Base-by-base conservation (phyloP, 148 eudicot species). In the Chenopodium berlandieri region DNA sequence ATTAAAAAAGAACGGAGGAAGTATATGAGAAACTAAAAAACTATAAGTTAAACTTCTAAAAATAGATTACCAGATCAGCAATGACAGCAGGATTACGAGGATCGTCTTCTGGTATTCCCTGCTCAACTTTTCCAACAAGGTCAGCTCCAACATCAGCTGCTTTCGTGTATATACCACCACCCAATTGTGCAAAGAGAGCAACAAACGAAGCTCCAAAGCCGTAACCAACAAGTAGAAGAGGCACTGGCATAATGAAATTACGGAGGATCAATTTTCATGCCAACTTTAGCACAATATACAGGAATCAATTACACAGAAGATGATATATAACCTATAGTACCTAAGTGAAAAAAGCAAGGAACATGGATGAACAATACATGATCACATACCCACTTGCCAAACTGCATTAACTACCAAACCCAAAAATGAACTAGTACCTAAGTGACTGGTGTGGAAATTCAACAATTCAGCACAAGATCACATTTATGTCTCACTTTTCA, bases 121-220 rank as follows among this genome's bases (percentile, higher is more conserved):
- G 99, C 86, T 96, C 99, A 75, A 96, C 94, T 87, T 96, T 96
- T 76, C 99, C 99, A 81, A 96, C 99, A 86, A 96, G 97, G 82
- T 96, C 99, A 80, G 99, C 99, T 75, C 99, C 99, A 81, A 96
- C 99, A 88, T 96, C 99, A 88, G 99, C 99, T 52, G 99, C 99
- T 90, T 96, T 96, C n/a, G 99, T 96, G 87, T 85, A 96, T 87
- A 96, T 96, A 82, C 99, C 99, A 87, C 99, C 99, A 87, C 99
- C 99, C 91, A 96, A 78, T 86, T 96, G 99, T 83, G 99, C 99
- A 84, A 96, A 96, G 81, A 96, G 98, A 79, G 99, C 99, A 71
- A 96, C 99, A 83, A 96, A 96, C 60, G 99, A 96, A 88, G 99
- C 99, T 81, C 99, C 99, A 89, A 96, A 96, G 32, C 99, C 99